A percentile compares a stretch with the other conserved stretches of the same genome.
Evolutionary conservation across 768 basidiomycete species (phyloP).

Genomic region (Cystofilobasidium bisporidii): DNA sequence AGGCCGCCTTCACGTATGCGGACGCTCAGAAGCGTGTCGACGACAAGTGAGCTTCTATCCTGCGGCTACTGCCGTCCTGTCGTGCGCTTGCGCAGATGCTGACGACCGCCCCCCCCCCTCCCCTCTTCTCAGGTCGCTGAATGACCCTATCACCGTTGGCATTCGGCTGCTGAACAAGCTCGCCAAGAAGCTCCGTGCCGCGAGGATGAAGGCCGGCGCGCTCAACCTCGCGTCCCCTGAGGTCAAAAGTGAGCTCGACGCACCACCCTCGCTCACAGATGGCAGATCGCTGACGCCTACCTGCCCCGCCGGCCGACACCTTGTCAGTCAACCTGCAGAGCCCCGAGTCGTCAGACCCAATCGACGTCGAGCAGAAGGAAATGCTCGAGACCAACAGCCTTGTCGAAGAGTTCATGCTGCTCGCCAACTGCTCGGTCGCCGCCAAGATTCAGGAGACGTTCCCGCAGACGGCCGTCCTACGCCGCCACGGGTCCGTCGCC

Average conservation of each 20-base stretch:
- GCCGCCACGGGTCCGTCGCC: slow-evolving; percentile 47
- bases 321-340: slow-evolving; percentile 70
- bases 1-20: slow-evolving; percentile 92
- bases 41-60: slow-evolving; percentile 56
- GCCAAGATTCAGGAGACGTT: slow-evolving; percentile 84
- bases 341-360: slow-evolving; percentile 84
- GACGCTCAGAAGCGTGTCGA: slow-evolving; percentile 92
- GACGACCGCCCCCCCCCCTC: neutral
- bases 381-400: slow-evolving; percentile 85
- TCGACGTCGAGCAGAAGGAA: slow-evolving; percentile 94
- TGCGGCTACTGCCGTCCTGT: neutral
- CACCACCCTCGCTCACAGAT: no score
- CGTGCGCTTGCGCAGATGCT: neutral
- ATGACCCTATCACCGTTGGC: slow-evolving; percentile 71
- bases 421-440: slow-evolving; percentile 93
- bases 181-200: slow-evolving; percentile 71
- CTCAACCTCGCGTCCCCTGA: slow-evolving; percentile 96
- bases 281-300: neutral
- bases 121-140: slow-evolving; percentile 49
- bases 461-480: slow-evolving; percentile 86
- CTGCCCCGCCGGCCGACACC: neutral
- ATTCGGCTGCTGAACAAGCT: slow-evolving; percentile 81
- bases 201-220: slow-evolving; percentile 89
- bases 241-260: slow-evolving; percentile 53
- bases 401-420: slow-evolving; percentile 98